phyloP scores from a whole-genome alignment of 306 rosid genomes.

The Castanea mollissima region DNA sequence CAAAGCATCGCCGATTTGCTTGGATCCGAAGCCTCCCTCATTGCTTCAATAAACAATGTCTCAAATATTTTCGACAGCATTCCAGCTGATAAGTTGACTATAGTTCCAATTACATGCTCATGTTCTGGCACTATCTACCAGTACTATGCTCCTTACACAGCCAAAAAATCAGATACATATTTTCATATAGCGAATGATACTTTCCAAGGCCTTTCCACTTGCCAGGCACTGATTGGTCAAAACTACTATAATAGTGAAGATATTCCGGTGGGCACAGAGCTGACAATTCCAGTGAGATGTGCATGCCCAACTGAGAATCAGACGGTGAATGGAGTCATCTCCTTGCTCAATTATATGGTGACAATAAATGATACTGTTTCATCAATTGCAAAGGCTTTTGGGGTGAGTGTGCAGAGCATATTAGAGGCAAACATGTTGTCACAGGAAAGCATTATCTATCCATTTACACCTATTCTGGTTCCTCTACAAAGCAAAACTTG shows the following conservation, averaged over 20 bases:
- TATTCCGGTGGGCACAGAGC: constrained; percentile 31
- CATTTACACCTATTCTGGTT: constrained; percentile 39
- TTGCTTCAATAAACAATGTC: constrained; percentile 47
- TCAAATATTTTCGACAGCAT: constrained; percentile 19
- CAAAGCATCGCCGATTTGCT: constrained; percentile 40
- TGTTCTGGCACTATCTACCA: constrained; percentile 52
- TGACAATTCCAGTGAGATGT: constrained; percentile 43
- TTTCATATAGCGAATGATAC: constrained; percentile 10
- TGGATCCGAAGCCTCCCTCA: constrained; percentile 42
- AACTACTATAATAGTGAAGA: constrained; percentile 32
- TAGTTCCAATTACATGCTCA: constrained; percentile 47
- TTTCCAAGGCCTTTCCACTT: constrained; percentile 55
- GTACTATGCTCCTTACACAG: constrained; percentile 40
- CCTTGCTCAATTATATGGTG: constrained; percentile 36
- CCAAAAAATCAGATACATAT: constrained; percentile 20
- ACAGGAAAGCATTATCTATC: constrained; percentile 1
- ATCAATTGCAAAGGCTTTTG: constrained; percentile 37
- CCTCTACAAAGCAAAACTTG: constrained; percentile 38
- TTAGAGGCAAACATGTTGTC: constrained; percentile 39
- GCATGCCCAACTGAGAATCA: constrained; percentile 49
- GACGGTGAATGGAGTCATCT: constrained; percentile 30
- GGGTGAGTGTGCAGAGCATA: constrained; percentile 33
- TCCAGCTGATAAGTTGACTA: constrained; percentile 30
- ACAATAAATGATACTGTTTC: constrained; percentile 20
- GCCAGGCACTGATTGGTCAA: constrained; percentile 50